Evolutionary conservation across 2,329 filamentous ascomycete genomes (phyloP), one percentile per base, ranked within the genome.

Genomic region (Pseudodiploospora longispora): DNA sequence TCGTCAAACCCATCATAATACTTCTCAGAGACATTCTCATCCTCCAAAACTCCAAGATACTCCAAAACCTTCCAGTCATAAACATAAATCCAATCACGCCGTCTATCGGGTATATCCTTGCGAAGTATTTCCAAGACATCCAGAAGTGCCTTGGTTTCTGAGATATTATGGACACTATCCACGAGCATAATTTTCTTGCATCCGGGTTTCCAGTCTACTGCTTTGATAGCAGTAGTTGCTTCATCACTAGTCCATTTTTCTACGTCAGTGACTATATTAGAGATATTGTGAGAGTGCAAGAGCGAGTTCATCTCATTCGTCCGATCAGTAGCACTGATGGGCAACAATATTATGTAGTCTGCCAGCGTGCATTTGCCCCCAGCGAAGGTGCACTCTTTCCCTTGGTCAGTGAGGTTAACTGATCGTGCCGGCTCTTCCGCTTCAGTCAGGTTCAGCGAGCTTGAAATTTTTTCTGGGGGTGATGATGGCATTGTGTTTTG

Each of bases 1-100:
- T 68, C 63, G 19, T 52, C 52, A 40, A 58, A 67, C 12, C 62
- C 61, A 38, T 58, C 54, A 46, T 58, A 65, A 33, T 63, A 59
- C 38, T 62, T 62, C 12, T 51, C 51, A 29, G 51, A 53, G 4
- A 63, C 44, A 4, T 36, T 46, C 2, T 52, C 55, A 36, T 61
- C 59, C 43, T 76, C 71, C 36, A 61, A 46, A 31, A 64, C 63
- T 3, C 58, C 59, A 7, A 75, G 52, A 19, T 66, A 60, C 30
- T 64, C 59, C 38, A 75, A 46, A 5, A 73, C 54, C 4, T 68
- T 61, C 70, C 71, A 75, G 50, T 75, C 70, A 42, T 70, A 71
- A 2, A 73, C 60, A 5, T 60, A 59, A 2, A 72, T 62, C 59
- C 63, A 67, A 7, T 63, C 60, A 5, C 63, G 55, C 29, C 52